Percentiles rank a stretch among this genome's conserved stretches.
These are phyloP conservation scores for Candida broadrunensis DNA, from an alignment of 805 yeast species.

Conservation along the genomic window DNA sequence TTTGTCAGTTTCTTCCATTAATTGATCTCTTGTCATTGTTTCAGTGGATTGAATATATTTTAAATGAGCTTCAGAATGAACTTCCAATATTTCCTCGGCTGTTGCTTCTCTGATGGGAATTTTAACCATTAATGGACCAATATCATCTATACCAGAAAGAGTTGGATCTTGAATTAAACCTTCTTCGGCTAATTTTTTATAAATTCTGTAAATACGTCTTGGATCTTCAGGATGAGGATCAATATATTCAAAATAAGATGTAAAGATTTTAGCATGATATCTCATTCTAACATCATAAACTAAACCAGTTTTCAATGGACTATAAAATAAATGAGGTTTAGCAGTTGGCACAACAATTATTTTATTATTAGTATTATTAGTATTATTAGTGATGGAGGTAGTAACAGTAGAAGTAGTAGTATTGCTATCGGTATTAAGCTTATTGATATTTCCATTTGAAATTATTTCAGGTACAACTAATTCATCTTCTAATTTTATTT, in stretches of 20 bases:
- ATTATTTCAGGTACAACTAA: background rate
- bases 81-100: slow-evolving; percentile 78
- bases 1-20: slow-evolving; percentile 78
- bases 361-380: slow-evolving; percentile 1
- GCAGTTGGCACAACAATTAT: slow-evolving; percentile 52
- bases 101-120: slow-evolving; percentile 90
- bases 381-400: background rate
- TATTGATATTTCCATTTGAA: background rate
- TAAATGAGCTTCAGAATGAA: slow-evolving; percentile 81
- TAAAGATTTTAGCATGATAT: slow-evolving; percentile 91
- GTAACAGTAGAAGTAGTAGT: background rate
- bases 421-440: background rate
- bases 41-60: slow-evolving; percentile 73
- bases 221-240: slow-evolving; percentile 99
- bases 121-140: slow-evolving; percentile 85
- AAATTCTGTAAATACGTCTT: slow-evolving; percentile 88
- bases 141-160: slow-evolving; percentile 65
- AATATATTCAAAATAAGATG: slow-evolving; percentile 87
- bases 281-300: slow-evolving; percentile 97
- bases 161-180: slow-evolving; percentile 83
- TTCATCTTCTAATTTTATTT: slow-evolving; percentile 9
- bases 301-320: slow-evolving; percentile 83
- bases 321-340: slow-evolving; percentile 66
- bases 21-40: slow-evolving; percentile 70
- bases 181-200: slow-evolving; percentile 89